These are phyloP conservation scores for Mycena venus DNA, from an alignment of 768 basidiomycete genomes.

Conservation along the genomic window DNA sequence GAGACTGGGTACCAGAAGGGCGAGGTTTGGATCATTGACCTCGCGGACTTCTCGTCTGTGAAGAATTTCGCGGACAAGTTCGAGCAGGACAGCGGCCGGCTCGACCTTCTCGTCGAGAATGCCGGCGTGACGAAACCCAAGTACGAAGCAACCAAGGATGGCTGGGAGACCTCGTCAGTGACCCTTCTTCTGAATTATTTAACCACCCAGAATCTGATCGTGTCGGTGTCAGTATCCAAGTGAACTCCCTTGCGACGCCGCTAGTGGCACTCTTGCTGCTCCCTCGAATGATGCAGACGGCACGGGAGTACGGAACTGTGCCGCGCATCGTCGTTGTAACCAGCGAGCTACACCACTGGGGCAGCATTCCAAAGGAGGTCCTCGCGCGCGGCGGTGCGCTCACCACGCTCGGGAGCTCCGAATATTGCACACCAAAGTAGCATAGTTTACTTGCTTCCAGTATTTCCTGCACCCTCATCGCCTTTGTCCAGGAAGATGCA, in stretches of 20 bases:
- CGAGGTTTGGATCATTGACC: slow-evolving; percentile 48
- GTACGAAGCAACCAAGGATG: slow-evolving; percentile 42
- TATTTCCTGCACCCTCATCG: neutral
- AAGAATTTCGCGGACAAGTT: slow-evolving; percentile 49
- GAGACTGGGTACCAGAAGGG: slow-evolving; percentile 33
- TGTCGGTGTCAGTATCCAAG: slow-evolving; percentile 41
- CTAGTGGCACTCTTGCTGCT: slow-evolving; percentile 44
- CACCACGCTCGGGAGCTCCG: slow-evolving; percentile 29
- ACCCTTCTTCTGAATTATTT: neutral
- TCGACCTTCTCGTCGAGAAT: slow-evolving; percentile 48
- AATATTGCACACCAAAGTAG: slow-evolving; percentile 30
- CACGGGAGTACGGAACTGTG: slow-evolving; percentile 8
- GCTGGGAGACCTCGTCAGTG: slow-evolving; percentile 46
- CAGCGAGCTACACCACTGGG: slow-evolving; percentile 41
- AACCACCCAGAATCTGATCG: neutral
- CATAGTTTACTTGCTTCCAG: too few relatives aligned
- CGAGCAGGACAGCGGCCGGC: slow-evolving; percentile 27
- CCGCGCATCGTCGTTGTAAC: slow-evolving; percentile 39
- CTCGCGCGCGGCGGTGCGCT: slow-evolving; percentile 15
- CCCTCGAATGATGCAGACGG: slow-evolving; percentile 43
- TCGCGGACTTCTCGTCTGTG: slow-evolving; percentile 48
- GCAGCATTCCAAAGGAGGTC: slow-evolving; percentile 1
- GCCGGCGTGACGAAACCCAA: slow-evolving; percentile 33
- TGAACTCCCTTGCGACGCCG: slow-evolving; percentile 47
- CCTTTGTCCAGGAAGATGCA: neutral